Evolutionary conservation across 768 basidiomycete genomes (phyloP), one percentile per base, ranked within the genome.

Genomic region (Trametes elegans): DNA sequence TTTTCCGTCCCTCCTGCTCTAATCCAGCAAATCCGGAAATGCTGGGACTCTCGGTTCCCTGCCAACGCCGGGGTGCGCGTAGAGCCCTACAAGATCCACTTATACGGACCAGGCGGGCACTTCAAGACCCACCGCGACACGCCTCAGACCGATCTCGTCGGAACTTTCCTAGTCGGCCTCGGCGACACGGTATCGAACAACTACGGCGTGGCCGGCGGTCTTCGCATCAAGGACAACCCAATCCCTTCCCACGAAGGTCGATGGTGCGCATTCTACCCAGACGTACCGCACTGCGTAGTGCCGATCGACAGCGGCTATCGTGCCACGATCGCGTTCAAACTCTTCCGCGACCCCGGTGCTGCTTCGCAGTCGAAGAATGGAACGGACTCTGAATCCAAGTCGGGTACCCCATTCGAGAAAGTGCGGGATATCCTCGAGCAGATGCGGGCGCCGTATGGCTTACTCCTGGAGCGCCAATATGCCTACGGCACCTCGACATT

Each of bases 231-330:
- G 5, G 61, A n/a, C n/a, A n/a, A n/a, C n/a, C n/a, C n/a, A n/a
- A n/a, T n/a, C n/a, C n/a, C 64, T 0, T 19, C 41, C 3, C 23
- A 45, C 1, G 62, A n/a, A n/a, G 62, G 1, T 39, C 31, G 13
- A n/a, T 70, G 69, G 69, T 54, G 64, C 11, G 71, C 69, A 0
- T 72, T 72, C 59, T 66, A 68, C 55, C 68, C 71, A 3, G 71
- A 70, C 50, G 61, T 69, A 16, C 61, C 62, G 3, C 68, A 70
- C 49, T 9, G 34, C 7, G 62, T 70, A 19, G n/a, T 2, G n/a
- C 4, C 23, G 14, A 9, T 63, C 21, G 11, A 3, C 5, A 7
- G 8, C 0, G 62, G 60, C 16, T 61, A 70, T 55, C 64, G 68
- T 6, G 70, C 69, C 5, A 62, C 63, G 24, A 62, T 70, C 39